Evolutionary conservation across 116 monocot genomes (phyloP), one percentile per base, ranked within the genome.

Genomic region (Trichopus zeylanicus): DNA sequence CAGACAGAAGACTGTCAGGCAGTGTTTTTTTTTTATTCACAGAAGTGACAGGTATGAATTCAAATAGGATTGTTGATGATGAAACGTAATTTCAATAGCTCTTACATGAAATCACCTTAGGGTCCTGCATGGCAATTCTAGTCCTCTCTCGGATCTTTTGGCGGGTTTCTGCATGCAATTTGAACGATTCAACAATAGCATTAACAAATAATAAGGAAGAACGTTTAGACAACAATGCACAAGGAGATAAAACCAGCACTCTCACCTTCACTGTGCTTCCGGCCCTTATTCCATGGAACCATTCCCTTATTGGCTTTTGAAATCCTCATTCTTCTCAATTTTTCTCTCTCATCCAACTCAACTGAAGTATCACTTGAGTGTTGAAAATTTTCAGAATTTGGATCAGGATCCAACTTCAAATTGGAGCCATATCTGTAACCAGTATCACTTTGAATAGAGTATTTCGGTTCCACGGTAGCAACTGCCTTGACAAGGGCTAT

Each of bases 51-150:
- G n/a, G n/a, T n/a, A n/a, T n/a, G n/a, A n/a, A n/a, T n/a, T n/a
- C n/a, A n/a, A n/a, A n/a, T n/a, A n/a, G n/a, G n/a, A n/a, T n/a
- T n/a, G n/a, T n/a, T n/a, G n/a, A n/a, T n/a, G n/a, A n/a, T n/a
- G n/a, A n/a, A n/a, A n/a, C n/a, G 32, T 48, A 73, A 62, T 46
- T 37, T 75, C 52, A 31, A 51, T 46, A 60, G 46, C 65, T 83
- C 94, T 94, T 89, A 94, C 86, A 94, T 94, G 93, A 86, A 86
- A 74, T 94, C 86, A 94, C 94, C 94, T 94, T 94, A 77, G 94
- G 94, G 46, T 94, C 76, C 86, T 94, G 94, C 94, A 94, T 94
- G 57, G 94, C 94, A 39, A 89, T 34, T 66, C 56, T 86, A 23
- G 94, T 94, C 35, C 86, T 72, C 72, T 94, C 94, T 57, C 83